A percentile compares a stretch with the other conserved stretches of the same genome.
Conservation (phyloP, 1,284 basidiomycete genomes). For the Trichosporon sp. region DNA sequence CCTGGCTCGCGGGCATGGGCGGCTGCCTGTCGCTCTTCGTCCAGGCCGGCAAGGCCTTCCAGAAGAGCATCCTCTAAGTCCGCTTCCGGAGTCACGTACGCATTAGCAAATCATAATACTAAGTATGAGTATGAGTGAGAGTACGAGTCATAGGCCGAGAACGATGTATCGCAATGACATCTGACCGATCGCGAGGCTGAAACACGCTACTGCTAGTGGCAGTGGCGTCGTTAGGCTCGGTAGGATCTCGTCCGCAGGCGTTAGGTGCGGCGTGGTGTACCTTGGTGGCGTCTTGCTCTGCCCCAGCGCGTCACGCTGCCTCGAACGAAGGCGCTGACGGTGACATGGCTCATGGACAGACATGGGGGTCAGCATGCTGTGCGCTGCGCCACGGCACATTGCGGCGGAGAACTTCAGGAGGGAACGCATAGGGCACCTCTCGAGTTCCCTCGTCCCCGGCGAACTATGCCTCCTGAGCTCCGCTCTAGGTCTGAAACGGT, state of each 20-base stretch:
- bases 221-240: background rate
- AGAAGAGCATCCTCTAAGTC: background rate
- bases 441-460: background rate
- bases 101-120: background rate
- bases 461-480: background rate
- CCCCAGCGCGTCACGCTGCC: background rate
- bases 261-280: background rate
- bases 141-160: background rate
- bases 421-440: background rate
- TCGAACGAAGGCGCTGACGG: background rate
- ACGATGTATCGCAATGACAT: background rate
- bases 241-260: background rate
- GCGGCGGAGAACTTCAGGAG: background rate
- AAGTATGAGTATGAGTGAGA: background rate
- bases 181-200: background rate
- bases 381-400: background rate
- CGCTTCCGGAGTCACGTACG: background rate
- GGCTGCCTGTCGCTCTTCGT: constrained; percentile 23
- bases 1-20: constrained; percentile 21
- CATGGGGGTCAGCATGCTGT: background rate
- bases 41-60: constrained; percentile 24
- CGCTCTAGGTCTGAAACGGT: background rate
- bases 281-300: background rate
- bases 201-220: background rate
- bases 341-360: background rate